phyloP scores from a whole-genome alignment of 495 filamentous ascomycete species.

The Achaetomiella virescens region DNA sequence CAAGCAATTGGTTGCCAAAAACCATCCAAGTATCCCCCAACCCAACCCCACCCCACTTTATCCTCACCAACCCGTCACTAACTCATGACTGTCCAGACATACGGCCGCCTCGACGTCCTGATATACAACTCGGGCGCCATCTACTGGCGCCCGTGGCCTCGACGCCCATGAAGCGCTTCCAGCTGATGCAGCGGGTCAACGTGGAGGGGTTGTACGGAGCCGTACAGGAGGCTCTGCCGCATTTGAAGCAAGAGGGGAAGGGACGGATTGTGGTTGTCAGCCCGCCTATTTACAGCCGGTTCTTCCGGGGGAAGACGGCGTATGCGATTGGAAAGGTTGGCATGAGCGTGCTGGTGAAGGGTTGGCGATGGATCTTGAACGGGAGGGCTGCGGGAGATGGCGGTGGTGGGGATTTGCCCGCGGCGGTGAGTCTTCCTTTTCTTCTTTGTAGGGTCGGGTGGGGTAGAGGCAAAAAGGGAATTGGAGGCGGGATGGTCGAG shows the following conservation, averaged over 20 bases:
- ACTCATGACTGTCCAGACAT: conserved; percentile 39
- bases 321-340: conserved; percentile 84
- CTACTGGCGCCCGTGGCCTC: conserved; percentile 70
- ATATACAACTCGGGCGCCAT: conserved; percentile 85
- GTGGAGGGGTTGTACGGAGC: conserved; percentile 66
- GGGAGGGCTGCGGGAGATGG: conserved; percentile 59
- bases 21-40: conserved; percentile 45
- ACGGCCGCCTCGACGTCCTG: conserved; percentile 62
- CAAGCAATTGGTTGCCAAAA: conserved; percentile 50
- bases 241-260: conserved; percentile 38
- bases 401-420: conserved; percentile 78
- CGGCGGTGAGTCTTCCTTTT: conserved; percentile 47
- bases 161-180: conserved; percentile 73
- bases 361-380: conserved; percentile 73
- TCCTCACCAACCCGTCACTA: not conserved
- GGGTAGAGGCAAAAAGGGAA: not conserved
- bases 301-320: conserved; percentile 80
- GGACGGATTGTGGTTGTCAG: conserved; percentile 73
- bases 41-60: not conserved
- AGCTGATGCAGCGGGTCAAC: conserved; percentile 78
- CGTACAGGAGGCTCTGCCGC: conserved; percentile 60
- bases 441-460: not conserved
- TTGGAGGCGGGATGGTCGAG: not conserved
- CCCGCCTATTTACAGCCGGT: conserved; percentile 78
- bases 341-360: conserved; percentile 78